Conservation (phyloP, 73 alveolate species). For the Paramecium sexaurelia region DNA sequence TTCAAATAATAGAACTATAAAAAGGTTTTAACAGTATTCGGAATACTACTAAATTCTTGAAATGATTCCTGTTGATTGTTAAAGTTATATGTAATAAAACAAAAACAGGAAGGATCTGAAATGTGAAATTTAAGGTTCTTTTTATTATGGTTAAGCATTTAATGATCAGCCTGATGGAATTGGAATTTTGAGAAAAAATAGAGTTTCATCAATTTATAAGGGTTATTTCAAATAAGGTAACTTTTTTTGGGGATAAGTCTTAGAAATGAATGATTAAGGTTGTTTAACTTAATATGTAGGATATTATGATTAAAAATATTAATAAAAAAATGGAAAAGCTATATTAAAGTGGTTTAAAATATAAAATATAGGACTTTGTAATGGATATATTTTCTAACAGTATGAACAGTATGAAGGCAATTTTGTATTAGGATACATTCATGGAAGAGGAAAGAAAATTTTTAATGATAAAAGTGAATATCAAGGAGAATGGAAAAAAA, state of each 20-base stretch:
- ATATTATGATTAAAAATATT: not conserved
- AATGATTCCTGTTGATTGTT: not conserved
- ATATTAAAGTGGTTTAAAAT: not conserved
- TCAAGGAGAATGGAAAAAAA: constrained; percentile 62
- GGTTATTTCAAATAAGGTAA: not conserved
- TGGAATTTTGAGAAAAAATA: not conserved
- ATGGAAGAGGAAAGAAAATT: constrained; percentile 63
- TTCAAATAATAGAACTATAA: not conserved
- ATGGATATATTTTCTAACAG: not conserved
- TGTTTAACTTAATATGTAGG: not conserved
- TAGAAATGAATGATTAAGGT: not conserved
- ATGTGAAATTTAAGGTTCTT: not conserved
- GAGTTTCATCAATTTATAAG: not conserved
- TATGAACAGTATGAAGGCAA: not conserved
- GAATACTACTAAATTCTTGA: not conserved
- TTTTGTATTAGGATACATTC: not conserved
- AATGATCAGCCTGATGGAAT: not conserved
- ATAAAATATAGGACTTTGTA: not conserved
- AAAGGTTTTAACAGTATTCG: not conserved
- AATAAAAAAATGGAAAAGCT: not conserved
- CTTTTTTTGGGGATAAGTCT: not conserved
- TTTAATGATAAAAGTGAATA: constrained; percentile 62
- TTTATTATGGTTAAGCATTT: not conserved
- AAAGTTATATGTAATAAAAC: not conserved
- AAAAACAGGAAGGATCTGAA: not conserved